Evolutionary conservation across 371 early-diverging fungal species (phyloP).

Genomic region (Thermomucor indicae-seudaticae): DNA sequence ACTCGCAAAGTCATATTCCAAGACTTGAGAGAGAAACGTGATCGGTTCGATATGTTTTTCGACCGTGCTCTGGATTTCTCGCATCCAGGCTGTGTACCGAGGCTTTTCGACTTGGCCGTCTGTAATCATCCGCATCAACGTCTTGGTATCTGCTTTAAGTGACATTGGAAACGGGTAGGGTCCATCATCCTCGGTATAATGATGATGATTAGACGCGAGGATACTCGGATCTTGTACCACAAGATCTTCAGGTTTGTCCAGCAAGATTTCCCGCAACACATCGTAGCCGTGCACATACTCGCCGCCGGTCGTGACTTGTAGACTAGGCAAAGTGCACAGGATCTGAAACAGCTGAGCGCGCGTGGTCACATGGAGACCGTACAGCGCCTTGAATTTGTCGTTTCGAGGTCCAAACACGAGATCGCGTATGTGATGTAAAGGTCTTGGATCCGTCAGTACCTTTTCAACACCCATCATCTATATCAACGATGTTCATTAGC

Average conservation of each 20-base stretch:
- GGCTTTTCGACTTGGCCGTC: slow-evolving; percentile 24
- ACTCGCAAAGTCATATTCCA: slow-evolving; percentile 47
- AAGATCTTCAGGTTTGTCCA: slow-evolving; percentile 28
- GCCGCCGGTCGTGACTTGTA: slow-evolving; percentile 25
- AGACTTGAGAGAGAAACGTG: slow-evolving; percentile 37
- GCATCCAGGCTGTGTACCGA: slow-evolving; percentile 51
- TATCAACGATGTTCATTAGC: background rate
- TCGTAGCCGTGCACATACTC: slow-evolving; percentile 47
- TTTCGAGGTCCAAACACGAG: slow-evolving; percentile 39
- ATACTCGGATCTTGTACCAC: slow-evolving; percentile 1
- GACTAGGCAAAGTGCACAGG: slow-evolving; percentile 39
- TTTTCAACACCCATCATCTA: slow-evolving; percentile 27
- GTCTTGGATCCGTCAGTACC: slow-evolving; percentile 31
- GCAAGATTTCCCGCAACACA: slow-evolving; percentile 33
- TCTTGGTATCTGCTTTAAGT: slow-evolving; percentile 39
- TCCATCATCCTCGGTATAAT: slow-evolving; percentile 9
- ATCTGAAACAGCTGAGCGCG: slow-evolving; percentile 30
- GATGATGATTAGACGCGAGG: background rate
- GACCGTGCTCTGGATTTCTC: slow-evolving; percentile 39
- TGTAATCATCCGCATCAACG: slow-evolving; percentile 34
- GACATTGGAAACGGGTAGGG: slow-evolving; percentile 38
- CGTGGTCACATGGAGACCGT: slow-evolving; percentile 34
- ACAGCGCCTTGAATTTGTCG: slow-evolving; percentile 36
- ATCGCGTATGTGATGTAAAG: slow-evolving; percentile 39
- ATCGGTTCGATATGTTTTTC: slow-evolving; percentile 48